Evolutionary conservation across 129 eudicot species (phyloP), one percentile per base, ranked within the genome.

Genomic region (Arctium lappa): DNA sequence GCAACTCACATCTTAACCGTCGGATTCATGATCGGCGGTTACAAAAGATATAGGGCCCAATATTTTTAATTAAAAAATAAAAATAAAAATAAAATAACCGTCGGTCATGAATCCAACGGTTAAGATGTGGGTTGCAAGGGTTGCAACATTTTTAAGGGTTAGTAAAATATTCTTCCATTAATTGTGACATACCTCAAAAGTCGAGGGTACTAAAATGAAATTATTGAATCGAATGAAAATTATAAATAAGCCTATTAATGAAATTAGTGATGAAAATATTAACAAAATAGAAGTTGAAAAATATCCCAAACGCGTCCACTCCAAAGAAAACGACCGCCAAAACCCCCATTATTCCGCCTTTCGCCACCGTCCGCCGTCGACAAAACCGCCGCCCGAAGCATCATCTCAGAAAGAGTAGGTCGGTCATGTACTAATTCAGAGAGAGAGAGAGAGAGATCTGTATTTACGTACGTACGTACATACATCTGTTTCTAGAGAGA

Each of bases 331-430:
- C 81, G 82, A 77, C 73, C 66, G 82, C 82, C 66, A 79, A 84
- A 79, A 65, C 50, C 56, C 66, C 65, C 29, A 5, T 80, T 69
- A 16, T 8, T 63, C 84, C 73, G 76, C 15, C 68, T 18, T 75
- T 46, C 75, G 73, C 85, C 80, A 87, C 89, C 85, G 84, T 50
- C 69, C 60, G 36, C 65, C 78, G 86, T 71, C 38, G 74, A 62
- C 46, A 72, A 72, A 83, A 70, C 86, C 66, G 39, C 38, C 73
- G 60, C 7, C 10, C 18, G 53, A 71, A 83, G 29, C 73, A 53
- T 16, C 78, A 56, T 10, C 31, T 15, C 10, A 22, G 38, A 56
- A 16, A 39, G 2, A 48, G 66, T 27, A 83, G 13, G 6, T 73
- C 56, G 42, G 31, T 37, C 30, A 16, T 3, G 10, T 3, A 50